Conservation (phyloP, 2,329 filamentous ascomycete genomes). For the Talaromyces sp. region DNA sequence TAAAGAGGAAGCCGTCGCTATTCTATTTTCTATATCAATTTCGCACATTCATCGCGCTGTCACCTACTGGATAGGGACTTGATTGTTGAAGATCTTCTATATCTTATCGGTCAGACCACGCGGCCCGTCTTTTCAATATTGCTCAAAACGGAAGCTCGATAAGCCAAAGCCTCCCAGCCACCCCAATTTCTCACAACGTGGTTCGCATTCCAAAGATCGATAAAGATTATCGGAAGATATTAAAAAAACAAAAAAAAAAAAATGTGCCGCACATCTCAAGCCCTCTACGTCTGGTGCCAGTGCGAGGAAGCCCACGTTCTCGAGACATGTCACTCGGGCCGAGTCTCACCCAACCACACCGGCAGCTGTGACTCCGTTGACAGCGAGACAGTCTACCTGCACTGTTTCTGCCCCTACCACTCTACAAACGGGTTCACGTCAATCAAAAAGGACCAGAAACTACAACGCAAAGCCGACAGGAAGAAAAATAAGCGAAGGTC, state of each 20-base stretch:
- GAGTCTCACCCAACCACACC: constrained; percentile 23
- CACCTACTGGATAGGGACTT: constrained; percentile 1
- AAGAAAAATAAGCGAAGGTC: constrained; percentile 13
- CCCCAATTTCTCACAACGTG: neutral
- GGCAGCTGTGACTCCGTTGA: constrained; percentile 28
- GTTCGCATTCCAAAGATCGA: neutral
- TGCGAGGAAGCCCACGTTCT: constrained; percentile 34
- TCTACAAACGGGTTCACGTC: constrained; percentile 29
- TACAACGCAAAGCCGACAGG: constrained; percentile 16
- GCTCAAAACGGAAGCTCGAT: constrained; percentile 11
- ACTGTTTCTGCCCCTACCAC: constrained; percentile 36
- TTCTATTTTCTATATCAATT: neutral
- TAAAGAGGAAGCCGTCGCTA: neutral
- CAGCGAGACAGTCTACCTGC: constrained; percentile 35
- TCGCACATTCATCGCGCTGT: neutral
- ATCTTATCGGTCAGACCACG: neutral
- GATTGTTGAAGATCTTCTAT: too few relatives aligned
- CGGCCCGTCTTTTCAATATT: constrained; percentile 12
- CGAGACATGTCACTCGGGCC: constrained; percentile 27
- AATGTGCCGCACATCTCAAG: constrained; percentile 37
- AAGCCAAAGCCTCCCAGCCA: neutral
- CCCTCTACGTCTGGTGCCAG: constrained; percentile 36
- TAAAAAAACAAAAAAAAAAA: too few relatives aligned
- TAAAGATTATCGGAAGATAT: too few relatives aligned
- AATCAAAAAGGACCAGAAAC: constrained; percentile 24